phyloP scores from a whole-genome alignment of 805 yeast genomes.

The Clavispora santaluciae region DNA sequence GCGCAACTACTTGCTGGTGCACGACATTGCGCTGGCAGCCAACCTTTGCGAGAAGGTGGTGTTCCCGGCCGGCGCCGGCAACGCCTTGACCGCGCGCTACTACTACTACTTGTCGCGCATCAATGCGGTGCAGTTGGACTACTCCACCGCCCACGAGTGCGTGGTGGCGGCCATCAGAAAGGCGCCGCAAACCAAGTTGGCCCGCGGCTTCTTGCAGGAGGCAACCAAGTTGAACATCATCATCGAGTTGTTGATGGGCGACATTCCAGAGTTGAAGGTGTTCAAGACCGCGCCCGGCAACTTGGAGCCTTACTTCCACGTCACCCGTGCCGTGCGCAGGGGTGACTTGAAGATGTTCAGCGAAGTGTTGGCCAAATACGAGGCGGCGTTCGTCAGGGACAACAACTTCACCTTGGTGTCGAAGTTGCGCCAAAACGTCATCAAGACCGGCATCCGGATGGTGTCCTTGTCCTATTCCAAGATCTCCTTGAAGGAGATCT shows the following conservation, averaged over 20 bases:
- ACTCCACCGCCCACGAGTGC: constrained; percentile 83
- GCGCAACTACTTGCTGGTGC: constrained; percentile 70
- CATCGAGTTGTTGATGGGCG: constrained; percentile 93
- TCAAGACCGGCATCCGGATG: constrained; percentile 94
- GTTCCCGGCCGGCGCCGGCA: constrained; percentile 81
- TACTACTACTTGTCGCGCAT: constrained; percentile 88
- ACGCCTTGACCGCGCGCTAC: constrained; percentile 87
- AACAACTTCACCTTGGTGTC: constrained; percentile 79
- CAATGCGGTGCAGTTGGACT: constrained; percentile 87
- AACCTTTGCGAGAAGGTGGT: constrained; percentile 85
- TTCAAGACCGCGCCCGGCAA: constrained; percentile 54
- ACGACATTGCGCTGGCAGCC: constrained; percentile 82
- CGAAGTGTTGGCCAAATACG: constrained; percentile 60
- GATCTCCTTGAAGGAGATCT: constrained; percentile 89
- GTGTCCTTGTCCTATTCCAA: constrained; percentile 86
- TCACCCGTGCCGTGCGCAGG: constrained; percentile 84
- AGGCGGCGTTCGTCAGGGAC: constrained; percentile 61
- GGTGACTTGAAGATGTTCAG: constrained; percentile 87
- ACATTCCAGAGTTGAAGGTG: constrained; percentile 82
- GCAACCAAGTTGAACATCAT: constrained; percentile 85
- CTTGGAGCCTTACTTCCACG: constrained; percentile 76
- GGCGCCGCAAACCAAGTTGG: constrained; percentile 84
- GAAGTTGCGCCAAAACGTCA: constrained; percentile 92
- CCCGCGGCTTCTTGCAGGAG: constrained; percentile 82
- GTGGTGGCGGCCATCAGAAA: constrained; percentile 94